phyloP scores from a whole-genome alignment of 2,329 filamentous ascomycete species.

The Aspergillus sergii region DNA sequence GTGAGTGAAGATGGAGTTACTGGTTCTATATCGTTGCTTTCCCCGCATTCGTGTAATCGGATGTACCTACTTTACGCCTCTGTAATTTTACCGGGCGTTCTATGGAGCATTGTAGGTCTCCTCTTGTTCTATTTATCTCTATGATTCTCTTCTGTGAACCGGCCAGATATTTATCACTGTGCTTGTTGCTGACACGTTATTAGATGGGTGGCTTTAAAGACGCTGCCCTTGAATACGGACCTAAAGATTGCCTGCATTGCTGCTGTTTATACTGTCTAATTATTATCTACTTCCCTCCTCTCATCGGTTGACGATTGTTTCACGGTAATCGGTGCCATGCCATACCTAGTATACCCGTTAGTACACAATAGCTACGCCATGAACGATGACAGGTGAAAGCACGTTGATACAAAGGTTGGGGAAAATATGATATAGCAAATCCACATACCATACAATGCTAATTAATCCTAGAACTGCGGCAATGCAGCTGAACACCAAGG shows the following conservation, averaged over 20 bases:
- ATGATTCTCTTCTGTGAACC: neutral
- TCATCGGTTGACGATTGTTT: neutral
- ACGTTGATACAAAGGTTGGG: neutral
- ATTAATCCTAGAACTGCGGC: slow-evolving; percentile 69
- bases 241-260: slow-evolving; percentile 92
- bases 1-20: neutral
- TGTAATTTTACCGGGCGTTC: slow-evolving; percentile 49
- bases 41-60: neutral
- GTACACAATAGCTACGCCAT: neutral
- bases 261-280: slow-evolving; percentile 21
- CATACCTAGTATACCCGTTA: slow-evolving; percentile 8
- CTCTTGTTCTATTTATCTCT: neutral
- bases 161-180: neutral
- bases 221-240: slow-evolving; percentile 80
- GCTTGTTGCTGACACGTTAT: neutral
- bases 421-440: neutral
- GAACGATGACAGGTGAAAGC: neutral
- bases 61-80: neutral
- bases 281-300: neutral
- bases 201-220: slow-evolving; percentile 81
- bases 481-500: slow-evolving; percentile 71
- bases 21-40: neutral
- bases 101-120: slow-evolving; percentile 59
- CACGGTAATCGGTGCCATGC: slow-evolving; percentile 4
- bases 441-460: slow-evolving; percentile 66